Conservation (phyloP, 1,284 basidiomycete species). For the Sparassis latifolia region DNA sequence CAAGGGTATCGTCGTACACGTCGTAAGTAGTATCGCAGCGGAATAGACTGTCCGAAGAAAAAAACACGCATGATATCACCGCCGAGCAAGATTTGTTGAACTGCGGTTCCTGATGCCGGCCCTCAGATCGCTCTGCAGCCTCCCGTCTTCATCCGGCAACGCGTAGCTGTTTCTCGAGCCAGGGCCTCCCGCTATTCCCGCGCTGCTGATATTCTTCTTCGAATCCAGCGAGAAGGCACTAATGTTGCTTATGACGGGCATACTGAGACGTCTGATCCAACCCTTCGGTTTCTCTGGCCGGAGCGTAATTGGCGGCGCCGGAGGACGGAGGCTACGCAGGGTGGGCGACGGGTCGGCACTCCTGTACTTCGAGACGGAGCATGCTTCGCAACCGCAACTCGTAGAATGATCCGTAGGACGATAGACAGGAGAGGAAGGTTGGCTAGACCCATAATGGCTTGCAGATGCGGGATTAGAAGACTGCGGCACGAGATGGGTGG, state of each 20-base stretch:
- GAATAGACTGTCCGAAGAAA: too few relatives aligned
- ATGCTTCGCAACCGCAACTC: constrained; percentile 55
- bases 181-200: constrained; percentile 16
- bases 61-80: constrained; percentile 9
- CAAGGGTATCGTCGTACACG: too few relatives aligned
- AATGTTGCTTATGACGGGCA: constrained; percentile 52
- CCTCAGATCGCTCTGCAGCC: constrained; percentile 15
- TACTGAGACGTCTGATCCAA: constrained; percentile 72
- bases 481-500: constrained; percentile 38
- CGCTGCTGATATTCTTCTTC: constrained; percentile 25
- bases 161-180: constrained; percentile 21
- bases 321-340: constrained; percentile 34
- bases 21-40: too few relatives aligned
- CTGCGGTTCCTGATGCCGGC: constrained; percentile 21
- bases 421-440: constrained; percentile 19
- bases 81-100: constrained; percentile 20
- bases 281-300: constrained; percentile 55
- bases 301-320: constrained; percentile 34
- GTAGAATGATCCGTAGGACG: constrained; percentile 41
- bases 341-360: constrained; percentile 22
- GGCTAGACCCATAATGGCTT: constrained; percentile 14
- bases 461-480: constrained; percentile 17
- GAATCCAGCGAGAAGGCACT: constrained; percentile 38
- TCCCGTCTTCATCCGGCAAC: constrained; percentile 22
- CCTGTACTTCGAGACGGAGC: constrained; percentile 48